A percentile compares a stretch with the other conserved stretches of the same genome.
These are phyloP conservation scores for Pseudoscleropodium purum DNA, from an alignment of 225 moss, liverwort and hornwort genomes.

Conservation along the genomic window DNA sequence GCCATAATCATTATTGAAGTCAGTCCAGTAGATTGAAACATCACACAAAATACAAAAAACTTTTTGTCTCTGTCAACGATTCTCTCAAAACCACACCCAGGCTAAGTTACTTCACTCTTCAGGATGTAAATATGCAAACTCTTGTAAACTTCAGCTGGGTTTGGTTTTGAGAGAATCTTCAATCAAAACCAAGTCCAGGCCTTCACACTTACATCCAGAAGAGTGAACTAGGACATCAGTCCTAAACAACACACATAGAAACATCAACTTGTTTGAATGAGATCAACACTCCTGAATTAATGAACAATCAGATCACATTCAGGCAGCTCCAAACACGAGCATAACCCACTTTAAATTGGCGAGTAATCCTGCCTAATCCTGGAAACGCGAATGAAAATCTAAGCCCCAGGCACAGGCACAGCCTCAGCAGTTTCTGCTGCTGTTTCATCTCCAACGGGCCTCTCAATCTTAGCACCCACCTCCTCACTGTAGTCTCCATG, in stretches of 20 bases:
- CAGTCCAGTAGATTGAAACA: too few relatives aligned
- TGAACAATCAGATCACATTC: background rate
- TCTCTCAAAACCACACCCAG: too few relatives aligned
- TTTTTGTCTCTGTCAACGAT: too few relatives aligned
- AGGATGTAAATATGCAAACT: background rate
- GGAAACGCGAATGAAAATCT: background rate
- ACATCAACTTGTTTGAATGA: background rate
- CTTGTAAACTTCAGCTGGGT: background rate
- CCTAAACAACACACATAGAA: background rate
- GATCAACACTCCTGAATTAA: background rate
- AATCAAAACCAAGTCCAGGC: background rate
- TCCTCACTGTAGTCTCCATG: slow-evolving; percentile 39
- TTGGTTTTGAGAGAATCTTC: background rate
- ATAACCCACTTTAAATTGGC: background rate
- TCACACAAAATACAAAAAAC: too few relatives aligned
- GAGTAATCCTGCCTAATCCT: background rate
- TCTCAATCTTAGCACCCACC: slow-evolving; percentile 33
- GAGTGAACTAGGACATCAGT: background rate
- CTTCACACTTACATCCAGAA: background rate
- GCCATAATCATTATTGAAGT: too few relatives aligned
- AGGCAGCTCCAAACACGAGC: background rate
- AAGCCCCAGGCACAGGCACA: slow-evolving; percentile 20
- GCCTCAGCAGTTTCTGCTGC: slow-evolving; percentile 11
- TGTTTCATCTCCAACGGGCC: slow-evolving; percentile 27
- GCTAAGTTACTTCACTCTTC: background rate